Conservation (phyloP, 2,329 filamentous ascomycete species). For the Aspergillus glaucus region DNA sequence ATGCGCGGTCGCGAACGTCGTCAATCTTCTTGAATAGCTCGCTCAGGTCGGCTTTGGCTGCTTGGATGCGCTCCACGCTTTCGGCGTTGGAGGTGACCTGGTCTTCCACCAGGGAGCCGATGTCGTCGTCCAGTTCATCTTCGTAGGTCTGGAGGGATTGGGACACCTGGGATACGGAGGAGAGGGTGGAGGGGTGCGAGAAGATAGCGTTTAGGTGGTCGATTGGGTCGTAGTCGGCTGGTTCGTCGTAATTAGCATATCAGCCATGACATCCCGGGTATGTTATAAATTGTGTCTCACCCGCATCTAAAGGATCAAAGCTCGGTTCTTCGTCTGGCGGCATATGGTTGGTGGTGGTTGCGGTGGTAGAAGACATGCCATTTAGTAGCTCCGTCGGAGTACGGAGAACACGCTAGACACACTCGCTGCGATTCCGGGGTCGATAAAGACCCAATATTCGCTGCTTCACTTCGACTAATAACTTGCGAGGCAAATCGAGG, state of each 20-base stretch:
- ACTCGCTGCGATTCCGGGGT: slow-evolving; percentile 13
- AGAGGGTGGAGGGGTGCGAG: slow-evolving; percentile 77
- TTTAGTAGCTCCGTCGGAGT: slow-evolving; percentile 10
- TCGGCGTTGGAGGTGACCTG: slow-evolving; percentile 83
- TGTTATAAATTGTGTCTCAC: slow-evolving; percentile 22
- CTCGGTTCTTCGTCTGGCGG: slow-evolving; percentile 30
- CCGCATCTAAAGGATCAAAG: slow-evolving; percentile 40
- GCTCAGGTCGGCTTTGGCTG: slow-evolving; percentile 81
- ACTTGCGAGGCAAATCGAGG: background rate
- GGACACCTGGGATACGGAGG: slow-evolving; percentile 69
- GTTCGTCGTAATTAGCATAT: slow-evolving; percentile 5
- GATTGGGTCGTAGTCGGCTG: slow-evolving; percentile 84
- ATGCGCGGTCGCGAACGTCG: slow-evolving; percentile 77
- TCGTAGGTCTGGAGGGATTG: slow-evolving; percentile 67
- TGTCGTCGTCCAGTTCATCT: slow-evolving; percentile 73
- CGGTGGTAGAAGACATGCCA: slow-evolving; percentile 31
- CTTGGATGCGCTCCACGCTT: slow-evolving; percentile 84
- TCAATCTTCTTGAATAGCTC: slow-evolving; percentile 93
- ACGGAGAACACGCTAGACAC: slow-evolving; percentile 8
- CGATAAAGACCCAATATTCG: background rate
- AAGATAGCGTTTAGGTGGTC: slow-evolving; percentile 91
- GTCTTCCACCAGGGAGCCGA: slow-evolving; percentile 62
- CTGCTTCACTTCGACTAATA: background rate
- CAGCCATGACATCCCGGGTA: background rate
- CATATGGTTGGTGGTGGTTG: slow-evolving; percentile 30